Evolutionary conservation across 2,329 filamentous ascomycete species (phyloP).

Genomic region (Pestalotiopsis sp.): DNA sequence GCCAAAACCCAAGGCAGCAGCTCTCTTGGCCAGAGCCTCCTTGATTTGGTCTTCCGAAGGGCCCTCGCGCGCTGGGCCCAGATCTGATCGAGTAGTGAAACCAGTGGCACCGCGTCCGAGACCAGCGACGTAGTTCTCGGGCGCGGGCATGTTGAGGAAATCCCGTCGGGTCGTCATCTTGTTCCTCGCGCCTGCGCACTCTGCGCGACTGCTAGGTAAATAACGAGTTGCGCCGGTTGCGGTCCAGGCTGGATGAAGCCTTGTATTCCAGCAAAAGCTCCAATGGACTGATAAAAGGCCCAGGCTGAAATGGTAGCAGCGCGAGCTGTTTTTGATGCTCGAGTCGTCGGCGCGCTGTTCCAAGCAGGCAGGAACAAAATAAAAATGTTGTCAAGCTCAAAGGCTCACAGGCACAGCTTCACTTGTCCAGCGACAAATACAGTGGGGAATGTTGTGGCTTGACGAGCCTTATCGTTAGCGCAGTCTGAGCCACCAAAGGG

Average conservation of each 20-base stretch:
- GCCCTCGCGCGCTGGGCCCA: slow-evolving; percentile 92
- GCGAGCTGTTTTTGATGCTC: no score
- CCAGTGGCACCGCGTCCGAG: slow-evolving; percentile 96
- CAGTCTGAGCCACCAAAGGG: no score
- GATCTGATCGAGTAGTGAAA: slow-evolving; percentile 95
- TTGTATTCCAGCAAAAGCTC: neutral
- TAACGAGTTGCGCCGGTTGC: neutral
- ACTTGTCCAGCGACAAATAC: no score
- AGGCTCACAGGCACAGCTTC: no score
- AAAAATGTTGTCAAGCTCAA: no score
- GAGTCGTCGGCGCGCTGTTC: no score
- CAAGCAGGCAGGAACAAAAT: no score
- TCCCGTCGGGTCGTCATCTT: slow-evolving; percentile 71
- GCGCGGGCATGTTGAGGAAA: slow-evolving; percentile 84
- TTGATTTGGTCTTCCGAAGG: slow-evolving; percentile 98
- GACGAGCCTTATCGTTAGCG: no score
- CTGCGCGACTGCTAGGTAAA: slow-evolving; percentile 2
- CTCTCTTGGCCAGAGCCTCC: slow-evolving; percentile 92
- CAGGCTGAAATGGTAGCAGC: no score
- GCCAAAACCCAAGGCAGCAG: slow-evolving; percentile 75
- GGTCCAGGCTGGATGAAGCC: neutral
- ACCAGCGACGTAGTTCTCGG: slow-evolving; percentile 91
- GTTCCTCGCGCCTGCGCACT: slow-evolving; percentile 1
- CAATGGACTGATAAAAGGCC: neutral
- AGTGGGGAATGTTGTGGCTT: no score